A percentile compares a stretch with the other conserved stretches of the same genome.
phyloP scores from a whole-genome alignment of 2,329 filamentous ascomycete genomes.

The Samsoniella hepiali region DNA sequence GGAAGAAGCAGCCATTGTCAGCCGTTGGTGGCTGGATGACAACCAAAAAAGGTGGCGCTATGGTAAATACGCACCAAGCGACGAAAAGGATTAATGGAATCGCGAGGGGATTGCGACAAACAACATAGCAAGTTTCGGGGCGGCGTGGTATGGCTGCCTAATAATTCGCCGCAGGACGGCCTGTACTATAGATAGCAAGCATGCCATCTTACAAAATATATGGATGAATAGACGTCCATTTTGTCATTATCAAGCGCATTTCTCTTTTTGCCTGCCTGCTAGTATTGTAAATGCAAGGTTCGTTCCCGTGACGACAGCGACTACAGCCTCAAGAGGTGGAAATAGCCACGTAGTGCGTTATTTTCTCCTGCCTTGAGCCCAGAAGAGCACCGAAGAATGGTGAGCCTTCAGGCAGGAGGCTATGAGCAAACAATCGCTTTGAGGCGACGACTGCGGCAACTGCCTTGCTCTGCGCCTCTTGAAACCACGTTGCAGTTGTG shows the following conservation, averaged over 20 bases:
- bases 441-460: too few relatives aligned
- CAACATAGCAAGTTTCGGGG: neutral
- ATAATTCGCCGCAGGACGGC: conserved; percentile 1
- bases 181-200: neutral
- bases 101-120: neutral
- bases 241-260: neutral
- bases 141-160: neutral
- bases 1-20: conserved; percentile 32
- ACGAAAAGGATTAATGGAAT: neutral
- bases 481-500: too few relatives aligned
- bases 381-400: too few relatives aligned
- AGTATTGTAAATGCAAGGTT: too few relatives aligned
- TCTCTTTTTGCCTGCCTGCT: too few relatives aligned
- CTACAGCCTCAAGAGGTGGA: too few relatives aligned
- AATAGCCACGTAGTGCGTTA: too few relatives aligned
- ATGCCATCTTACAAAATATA: neutral
- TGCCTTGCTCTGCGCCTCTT: too few relatives aligned
- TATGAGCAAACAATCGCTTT: too few relatives aligned
- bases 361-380: too few relatives aligned
- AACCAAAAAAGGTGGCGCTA: conserved; percentile 36
- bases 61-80: conserved; percentile 19
- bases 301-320: too few relatives aligned
- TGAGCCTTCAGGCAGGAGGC: too few relatives aligned
- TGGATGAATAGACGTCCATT: neutral
- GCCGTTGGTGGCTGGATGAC: conserved; percentile 36